Base-by-base conservation (phyloP, 129 eudicot species). In the Pseudognaphalium luteoalbum region DNA sequence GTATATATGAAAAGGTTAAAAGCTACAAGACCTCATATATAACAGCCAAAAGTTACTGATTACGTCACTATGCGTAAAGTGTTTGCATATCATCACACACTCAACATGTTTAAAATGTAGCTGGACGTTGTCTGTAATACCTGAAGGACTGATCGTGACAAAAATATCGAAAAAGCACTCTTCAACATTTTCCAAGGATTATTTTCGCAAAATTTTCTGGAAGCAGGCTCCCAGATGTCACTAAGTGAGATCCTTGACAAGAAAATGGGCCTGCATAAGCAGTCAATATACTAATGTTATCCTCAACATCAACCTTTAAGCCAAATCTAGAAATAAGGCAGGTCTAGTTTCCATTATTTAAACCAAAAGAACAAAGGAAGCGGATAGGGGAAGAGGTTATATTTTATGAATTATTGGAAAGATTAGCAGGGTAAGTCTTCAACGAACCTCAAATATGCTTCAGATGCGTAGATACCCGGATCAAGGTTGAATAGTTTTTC, bases 221-320 rank as follows among this genome's bases (percentile, higher is more conserved):
- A 84, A 75, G 99, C 99, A 76, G 99, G 99, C 77, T 84, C 84
- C 97, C 97, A 94, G 75, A 94, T 87, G 80, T 94, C 97, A 83
- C 83, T 77, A 73, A 94, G 93, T 73, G 99, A 81, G 74, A 94
- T 89, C 87, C 99, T 94, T 59, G 96, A 78, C 80, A 94, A 80
- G 70, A 83, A 91, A 76, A 81, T 90, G 61, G 97, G 97, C 84
- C 99, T 94, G 86, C 62, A 79, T 10, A 74, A 35, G 70, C 51
- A 74, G 28, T 79, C 47, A 34, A 52, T 76, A 33, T n/a, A 21
- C 33, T 47, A 47, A 12, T 47, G 17, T 14, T 47, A 4, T 44
- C 52, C 17, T 47, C 54, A 47, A 47, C 54, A 14, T 21, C 28
- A 69, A 11, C 20, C 20, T 58, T 52, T 70, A 17, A 77, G 29